Evolutionary conservation across 2,329 filamentous ascomycete genomes (phyloP), one percentile per base, ranked within the genome.

Genomic region (Sclerotinia spermophila): DNA sequence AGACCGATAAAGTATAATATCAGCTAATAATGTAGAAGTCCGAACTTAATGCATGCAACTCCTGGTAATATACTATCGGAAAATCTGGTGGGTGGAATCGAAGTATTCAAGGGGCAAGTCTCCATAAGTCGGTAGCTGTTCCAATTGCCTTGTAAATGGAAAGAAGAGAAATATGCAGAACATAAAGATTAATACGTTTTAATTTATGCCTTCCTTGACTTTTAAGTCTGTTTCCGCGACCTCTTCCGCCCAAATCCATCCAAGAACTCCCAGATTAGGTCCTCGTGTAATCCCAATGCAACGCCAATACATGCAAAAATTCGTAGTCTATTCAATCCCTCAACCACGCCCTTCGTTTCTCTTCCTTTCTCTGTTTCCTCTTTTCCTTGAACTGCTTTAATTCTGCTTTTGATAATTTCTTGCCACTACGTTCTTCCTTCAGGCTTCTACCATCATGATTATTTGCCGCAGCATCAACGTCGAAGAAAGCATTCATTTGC

Each of bases 401-500:
- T 82, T 99, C 93, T 72, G 91, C 85, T 84, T 95, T 97, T 70
- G 84, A 91, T 35, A 95, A 85, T 81, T 93, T 94, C 86, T 96
- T 94, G 69, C 90, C 89, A 71, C 92, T 90, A 69, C 96, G 86
- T 84, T 99, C 96, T 2, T 94, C 96, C 82, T 95, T 96, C 71
- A 99, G 83, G 78, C 94, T 97, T 71, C 91, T 88, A 2, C 96
- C 96, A 76, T 97, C 91, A 78, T 99, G 94, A 71, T 88, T 88
- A 79, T 97, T 97, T 6, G 94, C 95, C 4, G 94, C 94, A 6
- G 94, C 92, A 80, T 98, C 94, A 58, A 97, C 94, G 79, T 99
- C 95, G 80, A 98, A 99, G 82, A 91, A 98, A 55, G 94, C 92
- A 78, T 92, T 92, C 91, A 98, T 92, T 82, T 98, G 96, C 59